These are phyloP conservation scores for Amoebophrya sp. DNA, from an alignment of 169 alveolate species.

Conservation along the genomic window DNA sequence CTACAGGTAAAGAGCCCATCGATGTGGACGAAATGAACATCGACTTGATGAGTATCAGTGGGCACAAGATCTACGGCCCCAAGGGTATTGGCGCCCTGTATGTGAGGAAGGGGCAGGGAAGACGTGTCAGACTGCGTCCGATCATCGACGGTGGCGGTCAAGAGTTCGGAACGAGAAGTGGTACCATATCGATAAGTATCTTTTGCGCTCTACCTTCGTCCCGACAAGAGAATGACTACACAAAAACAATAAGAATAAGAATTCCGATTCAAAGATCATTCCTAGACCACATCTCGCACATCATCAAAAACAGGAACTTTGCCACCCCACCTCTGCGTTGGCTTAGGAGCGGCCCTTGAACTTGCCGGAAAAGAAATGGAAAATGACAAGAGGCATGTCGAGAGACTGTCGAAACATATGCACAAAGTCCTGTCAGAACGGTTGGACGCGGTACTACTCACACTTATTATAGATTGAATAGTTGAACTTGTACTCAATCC, in stretches of 20 bases:
- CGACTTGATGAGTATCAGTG: conserved; percentile 87
- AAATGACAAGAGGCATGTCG: conserved; percentile 77
- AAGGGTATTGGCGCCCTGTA: conserved; percentile 98
- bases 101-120: conserved; percentile 77
- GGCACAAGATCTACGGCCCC: conserved; percentile 98
- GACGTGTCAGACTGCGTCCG: conserved; percentile 88
- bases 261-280: too few relatives aligned
- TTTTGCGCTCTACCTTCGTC: background rate
- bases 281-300: background rate
- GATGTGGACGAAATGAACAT: conserved; percentile 82
- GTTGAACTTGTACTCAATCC: too few relatives aligned
- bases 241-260: too few relatives aligned
- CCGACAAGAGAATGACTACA: too few relatives aligned
- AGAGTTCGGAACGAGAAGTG: conserved; percentile 96
- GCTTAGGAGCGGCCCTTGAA: conserved; percentile 92
- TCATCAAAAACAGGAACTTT: conserved; percentile 56
- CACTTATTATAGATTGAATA: conserved; percentile 40
- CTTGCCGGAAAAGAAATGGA: conserved; percentile 82
- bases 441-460: conserved; percentile 31
- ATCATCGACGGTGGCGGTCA: conserved; percentile 98
- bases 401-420: conserved; percentile 50
- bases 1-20: conserved; percentile 85
- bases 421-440: background rate
- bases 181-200: conserved; percentile 54
- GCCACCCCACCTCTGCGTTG: conserved; percentile 85